Evolutionary conservation across 345 rosid genomes (phyloP), one percentile per base, ranked within the genome.

Genomic region (Hevea brasiliensis): DNA sequence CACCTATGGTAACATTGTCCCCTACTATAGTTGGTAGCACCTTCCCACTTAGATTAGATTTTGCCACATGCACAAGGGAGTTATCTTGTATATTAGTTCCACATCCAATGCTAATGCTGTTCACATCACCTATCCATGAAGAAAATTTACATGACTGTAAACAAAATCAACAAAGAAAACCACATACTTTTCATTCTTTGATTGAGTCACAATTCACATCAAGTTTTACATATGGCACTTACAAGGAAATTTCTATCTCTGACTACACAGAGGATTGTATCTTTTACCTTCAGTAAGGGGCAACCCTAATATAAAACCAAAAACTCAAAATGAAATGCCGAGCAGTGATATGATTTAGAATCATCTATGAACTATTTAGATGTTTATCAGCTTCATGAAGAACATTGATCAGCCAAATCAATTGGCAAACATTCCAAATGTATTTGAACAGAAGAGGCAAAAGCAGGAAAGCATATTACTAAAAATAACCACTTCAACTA

Each of bases 51-150:
- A 94, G 80, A 82, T 92, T 92, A 72, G 99, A 88, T 81, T 95
- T 95, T 55, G 96, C 99, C 57, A 92, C 98, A 70, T 92, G 97
- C 79, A 95, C 96, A 75, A 95, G 95, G 35, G 99, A 90, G 79
- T 95, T 92, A 80, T 95, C 99, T 74, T 95, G 99, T 84, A 90
- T 92, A 79, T 94, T 92, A 78, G 99, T 94, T 79, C 98, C 88
- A 65, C 92, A 84, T 71, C 99, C 98, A 77, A 94, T 83, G 58
- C 79, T 84, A 48, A 90, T 82, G 76, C 85, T 88, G 85, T 94
- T 90, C 75, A 86, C 97, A 82, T 94, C 99, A 76, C 97, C 96
- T 94, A 71, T 50, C 40, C 26, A 72, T 8, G 55, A 65, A 40
- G 45, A n/a, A 54, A 23, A 57, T 11, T 10, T n/a, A 56, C 24